Conservation (phyloP, 306 rosid genomes). For the Aeschynomene evenia region DNA sequence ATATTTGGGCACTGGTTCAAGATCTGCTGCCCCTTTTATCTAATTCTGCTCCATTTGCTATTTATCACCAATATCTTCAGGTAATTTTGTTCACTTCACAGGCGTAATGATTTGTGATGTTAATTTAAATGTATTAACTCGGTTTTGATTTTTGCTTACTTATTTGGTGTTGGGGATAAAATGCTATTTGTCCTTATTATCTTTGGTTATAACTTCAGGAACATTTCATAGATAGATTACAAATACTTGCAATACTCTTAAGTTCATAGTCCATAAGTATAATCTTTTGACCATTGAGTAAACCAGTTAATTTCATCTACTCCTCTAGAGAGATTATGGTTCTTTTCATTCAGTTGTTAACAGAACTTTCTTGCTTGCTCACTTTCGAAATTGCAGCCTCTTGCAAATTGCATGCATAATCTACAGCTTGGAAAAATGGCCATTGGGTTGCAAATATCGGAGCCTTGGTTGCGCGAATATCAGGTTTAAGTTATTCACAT, state of each 20-base stretch:
- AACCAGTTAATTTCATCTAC: too few relatives aligned
- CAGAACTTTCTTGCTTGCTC: conserved; percentile 17
- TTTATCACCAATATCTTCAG: conserved; percentile 94
- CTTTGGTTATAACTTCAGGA: conserved; percentile 3
- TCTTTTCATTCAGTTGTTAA: background rate
- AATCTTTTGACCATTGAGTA: background rate
- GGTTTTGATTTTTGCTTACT: background rate
- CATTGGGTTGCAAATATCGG: conserved; percentile 87
- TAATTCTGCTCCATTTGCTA: conserved; percentile 92
- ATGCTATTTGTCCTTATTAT: conserved; percentile 4
- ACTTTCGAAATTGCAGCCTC: conserved; percentile 56
- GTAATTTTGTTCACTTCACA: conserved; percentile 39
- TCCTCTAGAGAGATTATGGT: background rate
- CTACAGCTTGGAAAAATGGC: conserved; percentile 85
- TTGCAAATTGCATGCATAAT: conserved; percentile 91
- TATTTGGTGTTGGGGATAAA: background rate
- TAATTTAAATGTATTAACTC: too few relatives aligned
- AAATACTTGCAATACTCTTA: background rate
- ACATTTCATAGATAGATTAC: background rate
- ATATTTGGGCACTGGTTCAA: conserved; percentile 63
- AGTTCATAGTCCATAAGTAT: background rate
- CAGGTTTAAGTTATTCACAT: conserved; percentile 56
- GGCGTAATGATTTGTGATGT: background rate
- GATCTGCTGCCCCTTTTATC: conserved; percentile 74
- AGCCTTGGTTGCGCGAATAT: conserved; percentile 99